A percentile compares a stretch with the other conserved stretches of the same genome.
Conservation (phyloP, 164 flowering plant species). For the Echeveria elegans region DNA sequence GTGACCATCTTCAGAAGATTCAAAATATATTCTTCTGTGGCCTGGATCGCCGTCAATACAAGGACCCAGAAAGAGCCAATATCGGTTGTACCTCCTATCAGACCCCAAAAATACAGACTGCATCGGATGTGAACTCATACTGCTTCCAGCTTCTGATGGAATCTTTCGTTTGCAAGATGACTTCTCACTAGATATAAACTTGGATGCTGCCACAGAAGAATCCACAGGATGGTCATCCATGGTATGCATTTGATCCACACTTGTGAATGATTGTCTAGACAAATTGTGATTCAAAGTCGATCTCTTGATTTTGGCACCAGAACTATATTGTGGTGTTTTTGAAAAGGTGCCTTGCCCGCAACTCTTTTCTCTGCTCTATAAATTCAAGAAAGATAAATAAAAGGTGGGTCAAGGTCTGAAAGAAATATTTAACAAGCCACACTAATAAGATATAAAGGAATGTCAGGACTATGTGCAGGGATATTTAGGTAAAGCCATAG, state of each 20-base stretch:
- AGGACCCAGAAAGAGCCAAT: conserved; percentile 98
- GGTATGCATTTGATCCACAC: conserved; percentile 16
- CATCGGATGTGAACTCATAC: conserved; percentile 51
- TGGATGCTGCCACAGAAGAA: conserved; percentile 33
- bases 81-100: conserved; percentile 91
- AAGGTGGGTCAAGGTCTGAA: not conserved
- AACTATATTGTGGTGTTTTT: conserved; percentile 25
- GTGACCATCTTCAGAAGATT: conserved; percentile 22
- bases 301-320: conserved; percentile 29
- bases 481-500: too few relatives aligned
- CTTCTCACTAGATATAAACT: conserved; percentile 19
- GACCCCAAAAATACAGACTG: conserved; percentile 82
- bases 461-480: too few relatives aligned
- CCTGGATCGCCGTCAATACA: conserved; percentile 81
- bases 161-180: conserved; percentile 17
- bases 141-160: conserved; percentile 18
- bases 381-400: not conserved
- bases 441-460: not conserved
- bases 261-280: conserved; percentile 18
- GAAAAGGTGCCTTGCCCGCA: conserved; percentile 23
- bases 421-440: not conserved
- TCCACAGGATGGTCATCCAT: conserved; percentile 32
- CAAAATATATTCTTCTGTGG: conserved; percentile 83
- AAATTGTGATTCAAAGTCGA: conserved; percentile 26
- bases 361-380: conserved; percentile 34